Base-by-base conservation (phyloP, 1,284 basidiomycete genomes). In the Volvariella volvacea region DNA sequence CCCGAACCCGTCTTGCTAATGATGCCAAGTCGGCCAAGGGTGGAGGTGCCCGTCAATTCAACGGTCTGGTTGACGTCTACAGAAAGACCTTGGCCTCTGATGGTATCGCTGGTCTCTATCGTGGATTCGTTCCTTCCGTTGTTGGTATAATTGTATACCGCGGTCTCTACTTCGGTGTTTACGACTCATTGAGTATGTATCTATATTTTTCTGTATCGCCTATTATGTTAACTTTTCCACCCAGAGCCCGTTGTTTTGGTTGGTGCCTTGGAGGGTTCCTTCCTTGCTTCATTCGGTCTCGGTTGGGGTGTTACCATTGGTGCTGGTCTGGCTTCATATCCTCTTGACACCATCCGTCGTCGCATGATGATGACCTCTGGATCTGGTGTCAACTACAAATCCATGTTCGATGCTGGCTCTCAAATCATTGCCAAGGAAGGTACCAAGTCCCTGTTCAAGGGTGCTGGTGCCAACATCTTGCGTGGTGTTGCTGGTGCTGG, bases 401-500 rank as follows among this genome's bases (percentile, higher is more conserved):
- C 83, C 51, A 91, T 90, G 88, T 91, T 88, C 67, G 87, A 90
- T 56, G 84, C 86, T 61, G 85, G 77, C 41, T 76, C 85, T 16
- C 85, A 83, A 73, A 91, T 94, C 61, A 64, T 95, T 57, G 80
- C 83, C 62, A 92, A 92, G 79, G 93, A 96, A 74, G 93, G 93
- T 61, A 67, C 75, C 47, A 84, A 81, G 66, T 93, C 91, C 28
- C 77, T 95, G 60, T 92, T 92, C 83, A 92, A 91, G 80, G 91
- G 89, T 74, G 92, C 92, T 61, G 92, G 90, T 80, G 92, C 92
- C 67, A 95, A 96, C 78, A 93, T 95, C 57, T 89, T 96, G 60
- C 92, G 92, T 87, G 92, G 93, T 83, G 88, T 95, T 63, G 93
- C 92, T 61, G 93, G 92, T 74, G 92, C 93, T 69, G 92, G 92